Evolutionary conservation across 148 eudicot genomes (phyloP), one percentile per base, ranked within the genome.

Genomic region (Talinum fruticosum): DNA sequence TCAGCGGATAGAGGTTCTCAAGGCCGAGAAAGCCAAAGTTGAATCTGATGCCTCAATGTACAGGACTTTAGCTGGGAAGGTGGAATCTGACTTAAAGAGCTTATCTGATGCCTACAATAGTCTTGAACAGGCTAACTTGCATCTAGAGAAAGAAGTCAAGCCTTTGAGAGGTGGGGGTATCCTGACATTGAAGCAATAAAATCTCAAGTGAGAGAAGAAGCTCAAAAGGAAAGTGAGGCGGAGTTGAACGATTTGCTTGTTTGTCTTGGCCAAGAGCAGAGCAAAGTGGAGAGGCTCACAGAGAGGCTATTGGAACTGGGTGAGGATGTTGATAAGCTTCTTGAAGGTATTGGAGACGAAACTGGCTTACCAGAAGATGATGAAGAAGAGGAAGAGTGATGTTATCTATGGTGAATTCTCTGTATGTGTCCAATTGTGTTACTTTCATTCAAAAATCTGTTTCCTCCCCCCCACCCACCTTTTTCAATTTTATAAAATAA

Each of bases 251-350:
- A 96, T 82, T 73, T 96, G 82, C 92, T 96, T 28, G 93, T 95
- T 35, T 95, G 99, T 78, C 88, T 95, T 30, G 99, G 99, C 41
- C 99, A 95, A 90, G 99, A 96, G 73, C 99, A 96, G 85, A 96
- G 90, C 80, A 92, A 87, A 79, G 99, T 95, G 8, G 99, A 95
- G 82, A 88, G 79, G 83, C 92, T 95, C 45, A 89, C 86, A 33
- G 62, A 85, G 2, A 90, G 90, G 79, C 79, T 96, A 75, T 24
- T 80, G 75, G 97, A 91, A 80, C 79, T 96, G 75, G 97, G 98
- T 8, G 98, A 90, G 79, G 95, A 93, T 79, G 95, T 96, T 1
- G 98, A 96, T 30, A 80, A 83, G 66, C 80, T 96, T 72, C 95
- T 96, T 29, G 98, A 96, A 83, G 99, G 92, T 33, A 84, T 95